phyloP scores from a whole-genome alignment of 148 eudicot genomes.

The Persicaria tinctoria region DNA sequence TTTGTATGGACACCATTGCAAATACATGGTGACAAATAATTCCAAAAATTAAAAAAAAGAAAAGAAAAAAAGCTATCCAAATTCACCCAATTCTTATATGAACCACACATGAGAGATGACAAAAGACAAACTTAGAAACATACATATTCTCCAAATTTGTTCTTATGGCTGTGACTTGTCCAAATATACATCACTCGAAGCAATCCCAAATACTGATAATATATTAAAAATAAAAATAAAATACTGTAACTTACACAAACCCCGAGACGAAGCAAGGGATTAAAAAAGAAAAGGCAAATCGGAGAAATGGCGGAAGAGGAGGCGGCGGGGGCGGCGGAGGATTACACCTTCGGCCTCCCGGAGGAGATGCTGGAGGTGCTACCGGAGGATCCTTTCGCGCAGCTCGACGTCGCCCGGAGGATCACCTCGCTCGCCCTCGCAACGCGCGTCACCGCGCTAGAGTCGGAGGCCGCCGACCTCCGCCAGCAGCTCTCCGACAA shows the following conservation, averaged over 20 bases:
- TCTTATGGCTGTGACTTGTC: background rate
- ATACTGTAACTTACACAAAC: background rate
- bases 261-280: background rate
- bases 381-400: slow-evolving; percentile 82
- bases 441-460: slow-evolving; percentile 75
- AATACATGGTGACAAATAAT: background rate
- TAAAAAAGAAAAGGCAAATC: background rate
- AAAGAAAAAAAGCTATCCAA: background rate
- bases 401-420: slow-evolving; percentile 86
- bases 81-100: background rate
- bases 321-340: background rate
- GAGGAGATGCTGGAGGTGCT: slow-evolving; percentile 49
- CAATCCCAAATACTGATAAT: background rate
- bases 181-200: background rate
- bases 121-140: background rate
- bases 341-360: slow-evolving; percentile 50
- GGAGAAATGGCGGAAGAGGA: slow-evolving; percentile 2
- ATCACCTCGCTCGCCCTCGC: slow-evolving; percentile 97
- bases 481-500: slow-evolving; percentile 42
- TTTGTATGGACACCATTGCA: background rate
- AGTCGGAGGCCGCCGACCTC: slow-evolving; percentile 56
- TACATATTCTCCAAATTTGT: slow-evolving; percentile 7
- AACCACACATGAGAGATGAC: slow-evolving; percentile 1
- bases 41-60: background rate
- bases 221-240: background rate